These are phyloP conservation scores for Noccaea caerulescens DNA, from an alignment of 345 rosid genomes.

Conservation along the genomic window DNA sequence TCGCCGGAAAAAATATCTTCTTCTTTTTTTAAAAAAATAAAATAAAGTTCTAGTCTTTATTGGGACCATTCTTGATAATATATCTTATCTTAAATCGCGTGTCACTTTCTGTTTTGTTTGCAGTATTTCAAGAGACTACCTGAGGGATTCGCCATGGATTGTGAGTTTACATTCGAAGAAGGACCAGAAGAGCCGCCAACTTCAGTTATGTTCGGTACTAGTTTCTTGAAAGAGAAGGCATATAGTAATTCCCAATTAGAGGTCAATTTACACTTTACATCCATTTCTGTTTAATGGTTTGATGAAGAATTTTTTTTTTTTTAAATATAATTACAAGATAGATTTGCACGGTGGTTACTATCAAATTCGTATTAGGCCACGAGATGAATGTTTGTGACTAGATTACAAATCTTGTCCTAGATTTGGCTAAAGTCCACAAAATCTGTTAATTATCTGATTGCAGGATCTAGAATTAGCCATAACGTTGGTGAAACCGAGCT, in stretches of 20 bases:
- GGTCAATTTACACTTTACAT: constrained; percentile 14
- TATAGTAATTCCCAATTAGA: constrained; percentile 38
- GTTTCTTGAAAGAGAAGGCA: constrained; percentile 45
- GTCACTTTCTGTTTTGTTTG: constrained; percentile 24
- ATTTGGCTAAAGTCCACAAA: not conserved
- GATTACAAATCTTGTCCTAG: not conserved
- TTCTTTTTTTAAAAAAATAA: not conserved
- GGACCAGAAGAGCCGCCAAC: constrained; percentile 43
- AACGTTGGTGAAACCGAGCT: constrained; percentile 47
- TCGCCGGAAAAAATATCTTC: not conserved
- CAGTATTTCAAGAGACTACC: constrained; percentile 46
- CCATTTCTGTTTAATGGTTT: not conserved
- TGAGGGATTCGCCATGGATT: constrained; percentile 45
- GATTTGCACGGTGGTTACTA: too few relatives aligned
- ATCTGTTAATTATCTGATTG: constrained; percentile 8
- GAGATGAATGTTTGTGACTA: not conserved
- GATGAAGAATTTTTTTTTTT: not conserved
- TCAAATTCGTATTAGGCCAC: too few relatives aligned
- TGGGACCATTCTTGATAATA: not conserved
- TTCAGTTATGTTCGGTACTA: constrained; percentile 44
- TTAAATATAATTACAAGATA: too few relatives aligned
- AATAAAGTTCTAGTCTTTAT: not conserved
- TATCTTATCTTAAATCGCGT: constrained; percentile 5
- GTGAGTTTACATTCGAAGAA: constrained; percentile 44
- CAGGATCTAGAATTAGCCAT: constrained; percentile 54